Conservation (phyloP, 768 basidiomycete species). For the Psilocybe tampanensis region DNA sequence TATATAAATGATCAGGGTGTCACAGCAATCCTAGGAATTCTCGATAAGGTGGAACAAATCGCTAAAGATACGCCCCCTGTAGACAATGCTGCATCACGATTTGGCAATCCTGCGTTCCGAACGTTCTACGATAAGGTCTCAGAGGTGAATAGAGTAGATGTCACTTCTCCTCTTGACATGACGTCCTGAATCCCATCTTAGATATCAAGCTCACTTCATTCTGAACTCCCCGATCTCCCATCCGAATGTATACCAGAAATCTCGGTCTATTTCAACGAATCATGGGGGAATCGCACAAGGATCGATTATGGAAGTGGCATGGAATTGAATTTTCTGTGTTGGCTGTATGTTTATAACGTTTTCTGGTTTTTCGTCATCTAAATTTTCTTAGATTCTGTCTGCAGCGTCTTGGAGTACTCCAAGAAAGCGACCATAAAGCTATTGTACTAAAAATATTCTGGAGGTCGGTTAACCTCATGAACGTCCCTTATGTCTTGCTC, state of each 20-base stretch:
- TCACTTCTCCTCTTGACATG: neutral
- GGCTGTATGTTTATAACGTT: constrained; percentile 67
- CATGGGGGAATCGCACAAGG: constrained; percentile 89
- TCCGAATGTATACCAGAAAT: constrained; percentile 66
- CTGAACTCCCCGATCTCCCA: constrained; percentile 57
- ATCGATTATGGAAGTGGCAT: constrained; percentile 99
- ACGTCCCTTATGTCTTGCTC: neutral
- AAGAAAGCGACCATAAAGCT: constrained; percentile 65
- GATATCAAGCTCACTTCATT: constrained; percentile 61
- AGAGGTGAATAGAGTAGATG: constrained; percentile 54
- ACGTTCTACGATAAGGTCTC: constrained; percentile 84
- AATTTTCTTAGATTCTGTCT: constrained; percentile 68
- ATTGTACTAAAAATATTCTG: constrained; percentile 89
- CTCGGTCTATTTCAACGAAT: constrained; percentile 77
- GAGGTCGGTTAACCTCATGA: constrained; percentile 51
- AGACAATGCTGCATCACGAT: constrained; percentile 88
- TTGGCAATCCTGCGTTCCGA: constrained; percentile 97
- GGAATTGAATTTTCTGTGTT: constrained; percentile 97
- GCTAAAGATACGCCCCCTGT: constrained; percentile 80
- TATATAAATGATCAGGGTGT: constrained; percentile 52
- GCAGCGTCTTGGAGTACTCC: constrained; percentile 65
- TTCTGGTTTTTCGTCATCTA: neutral
- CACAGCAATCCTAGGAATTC: constrained; percentile 56
- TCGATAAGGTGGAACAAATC: constrained; percentile 67
- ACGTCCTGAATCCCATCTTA: constrained; percentile 25